Percentiles rank a stretch among this genome's conserved stretches.
Evolutionary conservation across 1,139 yeast genomes (phyloP).

Genomic region (Wickerhamomyces sp.): DNA sequence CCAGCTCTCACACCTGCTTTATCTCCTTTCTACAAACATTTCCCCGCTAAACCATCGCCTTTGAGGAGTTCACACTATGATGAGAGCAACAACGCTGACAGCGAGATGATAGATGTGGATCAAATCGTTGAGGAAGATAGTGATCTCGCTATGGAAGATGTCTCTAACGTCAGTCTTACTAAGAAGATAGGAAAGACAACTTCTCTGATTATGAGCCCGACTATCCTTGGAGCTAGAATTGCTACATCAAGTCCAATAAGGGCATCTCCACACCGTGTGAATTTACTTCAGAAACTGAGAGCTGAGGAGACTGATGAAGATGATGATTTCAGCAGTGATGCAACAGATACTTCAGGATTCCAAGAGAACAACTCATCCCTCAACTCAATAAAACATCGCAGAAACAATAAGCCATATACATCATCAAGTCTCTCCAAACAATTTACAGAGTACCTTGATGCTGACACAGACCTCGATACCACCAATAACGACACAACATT

Average conservation of each 20-base stretch:
- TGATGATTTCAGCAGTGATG: neutral
- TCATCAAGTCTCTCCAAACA: slow-evolving; percentile 14
- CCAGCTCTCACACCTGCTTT: neutral
- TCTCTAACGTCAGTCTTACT: slow-evolving; percentile 2
- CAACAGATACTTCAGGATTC: slow-evolving; percentile 3
- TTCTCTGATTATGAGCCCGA: slow-evolving; percentile 9
- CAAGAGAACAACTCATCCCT: slow-evolving; percentile 6
- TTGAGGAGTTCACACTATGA: slow-evolving; percentile 1
- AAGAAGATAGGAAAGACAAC: slow-evolving; percentile 4
- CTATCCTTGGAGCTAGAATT: slow-evolving; percentile 10
- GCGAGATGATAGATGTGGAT: neutral
- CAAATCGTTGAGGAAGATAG: slow-evolving; percentile 3
- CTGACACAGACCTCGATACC: slow-evolving; percentile 2
- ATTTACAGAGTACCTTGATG: slow-evolving; percentile 9
- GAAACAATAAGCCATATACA: slow-evolving; percentile 10
- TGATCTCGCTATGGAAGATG: slow-evolving; percentile 10
- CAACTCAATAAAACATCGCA: slow-evolving; percentile 5
- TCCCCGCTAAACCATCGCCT: slow-evolving; percentile 1
- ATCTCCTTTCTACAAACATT: slow-evolving; percentile 1
- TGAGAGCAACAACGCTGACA: too few species aligned
- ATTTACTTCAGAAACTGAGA: neutral
- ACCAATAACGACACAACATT: neutral
- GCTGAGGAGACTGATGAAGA: slow-evolving; percentile 1
- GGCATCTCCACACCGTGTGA: slow-evolving; percentile 4
- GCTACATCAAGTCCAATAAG: slow-evolving; percentile 6